Conservation (phyloP, 768 basidiomycete genomes). For the Mycena crocata region DNA sequence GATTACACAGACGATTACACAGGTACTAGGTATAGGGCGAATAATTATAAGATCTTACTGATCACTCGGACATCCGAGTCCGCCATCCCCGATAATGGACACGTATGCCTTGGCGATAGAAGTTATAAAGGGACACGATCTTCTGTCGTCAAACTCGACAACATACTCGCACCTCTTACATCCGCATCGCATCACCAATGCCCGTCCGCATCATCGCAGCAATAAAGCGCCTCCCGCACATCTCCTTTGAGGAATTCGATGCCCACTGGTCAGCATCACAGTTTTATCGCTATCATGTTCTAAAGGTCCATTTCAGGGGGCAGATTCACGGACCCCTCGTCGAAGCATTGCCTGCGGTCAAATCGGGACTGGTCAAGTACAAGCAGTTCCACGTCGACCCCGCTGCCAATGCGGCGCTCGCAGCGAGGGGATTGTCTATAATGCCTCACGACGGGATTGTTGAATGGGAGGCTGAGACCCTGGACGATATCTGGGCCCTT, state of each 20-base stretch:
- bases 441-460: conserved; percentile 21
- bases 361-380: conserved; percentile 26
- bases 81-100: too few relatives aligned
- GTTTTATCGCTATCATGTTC: neutral
- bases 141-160: too few relatives aligned
- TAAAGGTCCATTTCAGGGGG: neutral
- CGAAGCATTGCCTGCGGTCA: conserved; percentile 23
- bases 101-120: too few relatives aligned
- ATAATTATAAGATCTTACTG: too few relatives aligned
- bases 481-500: conserved; percentile 23
- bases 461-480: conserved; percentile 17
- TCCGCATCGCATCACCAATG: too few relatives aligned
- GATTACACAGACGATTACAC: too few relatives aligned
- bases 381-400: conserved; percentile 29
- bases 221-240: conserved; percentile 23
- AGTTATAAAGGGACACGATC: too few relatives aligned
- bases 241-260: conserved; percentile 29
- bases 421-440: conserved; percentile 7
- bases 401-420: conserved; percentile 16
- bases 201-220: conserved; percentile 22
- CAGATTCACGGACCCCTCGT: conserved; percentile 19
- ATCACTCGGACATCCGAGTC: too few relatives aligned
- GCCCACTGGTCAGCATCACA: conserved; percentile 13
- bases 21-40: too few relatives aligned
- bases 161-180: too few relatives aligned